phyloP scores from a whole-genome alignment of 179 eudicot species.

The Nepenthes alata region DNA sequence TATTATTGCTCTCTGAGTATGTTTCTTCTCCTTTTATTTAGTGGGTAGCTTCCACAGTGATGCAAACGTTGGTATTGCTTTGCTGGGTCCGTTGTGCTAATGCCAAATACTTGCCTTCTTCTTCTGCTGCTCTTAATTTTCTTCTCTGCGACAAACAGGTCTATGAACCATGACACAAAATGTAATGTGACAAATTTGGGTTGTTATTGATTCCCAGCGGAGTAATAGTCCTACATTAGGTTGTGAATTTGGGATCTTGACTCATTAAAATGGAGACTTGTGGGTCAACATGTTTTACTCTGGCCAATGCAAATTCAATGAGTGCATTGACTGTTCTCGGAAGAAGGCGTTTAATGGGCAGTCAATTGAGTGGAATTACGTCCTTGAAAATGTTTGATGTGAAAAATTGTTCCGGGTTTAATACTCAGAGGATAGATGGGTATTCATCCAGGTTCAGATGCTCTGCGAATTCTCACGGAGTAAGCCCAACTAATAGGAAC shows the following conservation, averaged over 20 bases:
- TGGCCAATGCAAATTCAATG: slow-evolving; percentile 28
- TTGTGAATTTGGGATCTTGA: slow-evolving; percentile 1
- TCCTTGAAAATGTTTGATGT: slow-evolving; percentile 31
- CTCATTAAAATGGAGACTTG: slow-evolving; percentile 14
- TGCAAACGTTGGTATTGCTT: too few species aligned
- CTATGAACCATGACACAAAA: background rate
- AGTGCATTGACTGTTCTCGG: slow-evolving; percentile 43
- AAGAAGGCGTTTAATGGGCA: slow-evolving; percentile 20
- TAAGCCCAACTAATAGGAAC: slow-evolving; percentile 35
- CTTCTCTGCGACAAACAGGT: slow-evolving; percentile 4
- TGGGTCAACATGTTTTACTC: slow-evolving; percentile 23
- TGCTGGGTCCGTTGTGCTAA: too few species aligned
- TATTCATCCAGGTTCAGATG: slow-evolving; percentile 33
- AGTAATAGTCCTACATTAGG: background rate
- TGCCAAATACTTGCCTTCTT: too few species aligned
- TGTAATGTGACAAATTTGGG: background rate
- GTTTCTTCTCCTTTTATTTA: too few species aligned
- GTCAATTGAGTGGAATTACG: slow-evolving; percentile 19
- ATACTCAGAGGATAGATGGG: slow-evolving; percentile 19
- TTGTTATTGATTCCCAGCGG: background rate
- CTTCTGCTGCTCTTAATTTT: too few species aligned
- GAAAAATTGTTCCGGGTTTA: slow-evolving; percentile 18
- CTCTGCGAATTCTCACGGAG: slow-evolving; percentile 40
- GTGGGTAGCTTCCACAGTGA: too few species aligned
- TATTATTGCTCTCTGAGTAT: background rate